Conservation (phyloP, 139 green algal genomes). For the Coccomyxa sp. region DNA sequence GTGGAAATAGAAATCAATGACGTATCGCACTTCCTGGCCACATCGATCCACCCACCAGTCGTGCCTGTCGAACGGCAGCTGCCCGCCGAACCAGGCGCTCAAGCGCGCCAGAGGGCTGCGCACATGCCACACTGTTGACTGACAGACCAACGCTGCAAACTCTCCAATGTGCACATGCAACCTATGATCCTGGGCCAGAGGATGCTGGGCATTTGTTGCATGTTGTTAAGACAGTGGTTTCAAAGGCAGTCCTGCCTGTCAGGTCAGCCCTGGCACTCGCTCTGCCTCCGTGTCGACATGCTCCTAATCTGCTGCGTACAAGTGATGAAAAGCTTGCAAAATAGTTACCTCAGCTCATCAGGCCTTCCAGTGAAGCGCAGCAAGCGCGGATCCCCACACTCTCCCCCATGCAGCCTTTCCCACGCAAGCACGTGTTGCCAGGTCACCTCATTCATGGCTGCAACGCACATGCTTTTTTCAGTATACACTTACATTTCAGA, state of each 20-base stretch:
- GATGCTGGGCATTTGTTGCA: too few relatives aligned
- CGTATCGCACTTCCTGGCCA: conserved; percentile 84
- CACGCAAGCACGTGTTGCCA: conserved; percentile 79
- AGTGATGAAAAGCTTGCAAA: too few relatives aligned
- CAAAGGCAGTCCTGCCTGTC: too few relatives aligned
- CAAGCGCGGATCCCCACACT: conserved; percentile 67
- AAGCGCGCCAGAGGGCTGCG: conserved; percentile 74
- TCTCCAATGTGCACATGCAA: too few relatives aligned
- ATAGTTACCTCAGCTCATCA: conserved; percentile 72
- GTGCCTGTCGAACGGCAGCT: conserved; percentile 88
- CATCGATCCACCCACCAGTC: conserved; percentile 91
- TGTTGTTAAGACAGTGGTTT: too few relatives aligned
- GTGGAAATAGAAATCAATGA: conserved; percentile 98
- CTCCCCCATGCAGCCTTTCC: conserved; percentile 77
- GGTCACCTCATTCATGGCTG: conserved; percentile 93
- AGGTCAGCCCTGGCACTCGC: too few relatives aligned
- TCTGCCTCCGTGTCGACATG: too few relatives aligned
- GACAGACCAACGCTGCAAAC: too few relatives aligned
- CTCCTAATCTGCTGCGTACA: too few relatives aligned
- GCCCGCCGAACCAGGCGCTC: conserved; percentile 46
- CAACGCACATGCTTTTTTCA: not conserved
- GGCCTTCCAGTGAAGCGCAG: conserved; percentile 80
- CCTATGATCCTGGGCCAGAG: too few relatives aligned
- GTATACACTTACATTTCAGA: not conserved
- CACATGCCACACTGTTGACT: not conserved